Percentiles rank a stretch among this genome's conserved stretches.
These are phyloP conservation scores for Bryoerythrophyllum caledonicum DNA, from an alignment of 225 moss, liverwort and hornwort species.

Conservation along the genomic window DNA sequence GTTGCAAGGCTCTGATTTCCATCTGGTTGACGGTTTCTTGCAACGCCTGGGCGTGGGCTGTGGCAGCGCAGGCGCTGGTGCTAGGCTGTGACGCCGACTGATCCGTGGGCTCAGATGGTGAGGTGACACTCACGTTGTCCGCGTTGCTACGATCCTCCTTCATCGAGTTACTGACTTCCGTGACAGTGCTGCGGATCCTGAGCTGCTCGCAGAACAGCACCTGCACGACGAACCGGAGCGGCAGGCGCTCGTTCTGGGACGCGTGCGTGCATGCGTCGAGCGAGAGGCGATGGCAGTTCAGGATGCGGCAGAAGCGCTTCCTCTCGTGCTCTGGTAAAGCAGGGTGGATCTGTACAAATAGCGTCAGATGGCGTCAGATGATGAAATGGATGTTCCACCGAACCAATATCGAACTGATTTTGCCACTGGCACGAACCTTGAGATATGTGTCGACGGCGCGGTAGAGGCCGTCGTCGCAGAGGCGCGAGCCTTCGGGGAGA, in stretches of 20 bases:
- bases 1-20: slow-evolving; percentile 71
- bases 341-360: slow-evolving; percentile 62
- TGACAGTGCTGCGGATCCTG: slow-evolving; percentile 66
- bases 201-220: slow-evolving; percentile 74
- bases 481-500: slow-evolving; percentile 65
- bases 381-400: no score
- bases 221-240: slow-evolving; percentile 82
- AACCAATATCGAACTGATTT: no score
- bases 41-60: slow-evolving; percentile 8
- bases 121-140: slow-evolving; percentile 7
- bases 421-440: slow-evolving; percentile 45
- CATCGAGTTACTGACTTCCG: slow-evolving; percentile 34
- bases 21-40: slow-evolving; percentile 58
- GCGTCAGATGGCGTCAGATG: slow-evolving; percentile 1
- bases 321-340: slow-evolving; percentile 61
- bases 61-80: neutral
- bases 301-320: slow-evolving; percentile 73
- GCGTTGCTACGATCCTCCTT: slow-evolving; percentile 29
- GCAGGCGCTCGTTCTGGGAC: slow-evolving; percentile 88
- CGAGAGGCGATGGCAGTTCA: slow-evolving; percentile 77
- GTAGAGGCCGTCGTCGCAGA: slow-evolving; percentile 82
- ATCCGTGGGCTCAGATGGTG: slow-evolving; percentile 18
- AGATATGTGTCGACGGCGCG: slow-evolving; percentile 88
- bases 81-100: neutral
- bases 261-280: slow-evolving; percentile 81